Evolutionary conservation across 805 yeast species (phyloP).

Genomic region (Suhomyces sp.): DNA sequence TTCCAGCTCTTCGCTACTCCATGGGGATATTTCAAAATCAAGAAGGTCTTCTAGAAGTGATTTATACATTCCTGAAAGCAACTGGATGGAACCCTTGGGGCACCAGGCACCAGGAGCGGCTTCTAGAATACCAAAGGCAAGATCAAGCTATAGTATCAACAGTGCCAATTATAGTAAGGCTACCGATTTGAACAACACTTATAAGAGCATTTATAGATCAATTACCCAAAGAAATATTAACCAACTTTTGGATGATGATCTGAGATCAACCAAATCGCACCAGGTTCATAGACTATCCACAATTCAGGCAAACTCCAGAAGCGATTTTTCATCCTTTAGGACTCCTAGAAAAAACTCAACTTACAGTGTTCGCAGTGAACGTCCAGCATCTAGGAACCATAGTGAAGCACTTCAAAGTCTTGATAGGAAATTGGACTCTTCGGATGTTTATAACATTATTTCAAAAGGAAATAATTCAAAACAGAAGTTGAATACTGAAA

Average conservation of each 20-base stretch:
- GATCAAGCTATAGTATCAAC: constrained; percentile 25
- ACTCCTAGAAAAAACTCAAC: constrained; percentile 4
- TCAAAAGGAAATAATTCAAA: constrained; percentile 14
- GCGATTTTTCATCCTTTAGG: not conserved
- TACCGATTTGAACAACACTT: constrained; percentile 29
- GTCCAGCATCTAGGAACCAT: not conserved
- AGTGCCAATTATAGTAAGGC: constrained; percentile 12
- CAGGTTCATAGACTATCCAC: constrained; percentile 13
- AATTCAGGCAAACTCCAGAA: not conserved
- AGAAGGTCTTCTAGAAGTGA: constrained; percentile 42
- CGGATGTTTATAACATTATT: constrained; percentile 20
- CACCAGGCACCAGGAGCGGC: constrained; percentile 2
- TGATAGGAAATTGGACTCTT: constrained; percentile 14
- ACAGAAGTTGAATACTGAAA: constrained; percentile 7
- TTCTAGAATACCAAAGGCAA: constrained; percentile 15
- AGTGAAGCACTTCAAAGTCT: constrained; percentile 1
- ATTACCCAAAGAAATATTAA: constrained; percentile 35
- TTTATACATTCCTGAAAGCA: constrained; percentile 41
- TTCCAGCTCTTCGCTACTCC: constrained; percentile 6
- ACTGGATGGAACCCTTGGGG: constrained; percentile 52
- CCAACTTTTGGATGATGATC: constrained; percentile 15
- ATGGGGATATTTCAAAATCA: constrained; percentile 20
- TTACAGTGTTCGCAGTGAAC: constrained; percentile 1
- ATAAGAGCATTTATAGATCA: constrained; percentile 35
- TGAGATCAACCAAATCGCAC: constrained; percentile 14